Percentiles rank a stretch among this genome's conserved stretches.
Conservation (phyloP, 331 rosid genomes). For the Pyracantha coccinea region DNA sequence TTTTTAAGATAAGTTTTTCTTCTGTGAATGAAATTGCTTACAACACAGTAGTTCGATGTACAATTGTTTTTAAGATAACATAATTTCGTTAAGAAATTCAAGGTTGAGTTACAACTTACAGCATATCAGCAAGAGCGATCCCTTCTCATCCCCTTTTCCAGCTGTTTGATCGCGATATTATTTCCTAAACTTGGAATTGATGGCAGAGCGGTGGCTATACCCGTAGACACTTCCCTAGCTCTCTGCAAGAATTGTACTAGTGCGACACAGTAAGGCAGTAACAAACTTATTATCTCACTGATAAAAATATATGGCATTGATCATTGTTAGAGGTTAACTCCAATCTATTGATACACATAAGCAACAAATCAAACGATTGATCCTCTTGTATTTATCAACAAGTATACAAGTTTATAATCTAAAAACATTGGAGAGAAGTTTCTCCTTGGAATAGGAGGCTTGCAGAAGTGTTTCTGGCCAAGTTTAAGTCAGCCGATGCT, state of each 20-base stretch:
- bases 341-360: conserved; percentile 1
- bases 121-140: background rate
- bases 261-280: background rate
- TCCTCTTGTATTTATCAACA: conserved; percentile 2
- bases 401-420: background rate
- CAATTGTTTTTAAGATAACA: background rate
- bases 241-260: no score
- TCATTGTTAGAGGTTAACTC: background rate
- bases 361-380: background rate
- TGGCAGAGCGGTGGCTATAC: no score
- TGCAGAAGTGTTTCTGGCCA: conserved; percentile 3
- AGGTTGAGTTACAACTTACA: background rate
- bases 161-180: no score
- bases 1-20: no score
- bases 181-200: no score
- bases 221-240: no score
- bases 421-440: background rate
- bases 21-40: background rate
- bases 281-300: background rate
- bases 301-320: background rate
- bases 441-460: conserved; percentile 6
- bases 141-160: no score
- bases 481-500: conserved; percentile 5
- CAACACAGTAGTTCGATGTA: background rate
- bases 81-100: background rate